These are phyloP conservation scores for Cylindrotheca fusiformis DNA, from an alignment of 108 stramenopile species.

Conservation along the genomic window DNA sequence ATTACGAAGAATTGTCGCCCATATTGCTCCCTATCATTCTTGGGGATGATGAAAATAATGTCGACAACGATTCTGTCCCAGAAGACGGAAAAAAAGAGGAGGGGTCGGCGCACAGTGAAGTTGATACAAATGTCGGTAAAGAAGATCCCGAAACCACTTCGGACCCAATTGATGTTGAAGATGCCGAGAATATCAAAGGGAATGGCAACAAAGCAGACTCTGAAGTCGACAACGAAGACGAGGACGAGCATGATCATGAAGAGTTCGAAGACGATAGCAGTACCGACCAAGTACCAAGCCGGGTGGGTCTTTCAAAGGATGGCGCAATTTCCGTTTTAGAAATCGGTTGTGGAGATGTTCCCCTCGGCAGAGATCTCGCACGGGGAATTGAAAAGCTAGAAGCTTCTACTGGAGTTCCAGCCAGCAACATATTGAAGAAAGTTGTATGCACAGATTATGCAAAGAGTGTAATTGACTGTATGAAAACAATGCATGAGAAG, in stretches of 20 bases:
- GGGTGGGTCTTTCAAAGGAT: slow-evolving; percentile 24
- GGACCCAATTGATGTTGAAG: too few species aligned
- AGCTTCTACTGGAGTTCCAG: not conserved
- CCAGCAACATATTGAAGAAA: slow-evolving; percentile 32
- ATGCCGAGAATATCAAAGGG: slow-evolving; percentile 12
- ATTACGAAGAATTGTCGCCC: slow-evolving; percentile 69
- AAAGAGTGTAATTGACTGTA: slow-evolving; percentile 45
- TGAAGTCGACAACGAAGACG: slow-evolving; percentile 25
- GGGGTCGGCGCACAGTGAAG: too few species aligned
- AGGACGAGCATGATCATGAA: slow-evolving; percentile 38
- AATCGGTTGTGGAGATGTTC: slow-evolving; percentile 82
- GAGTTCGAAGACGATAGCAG: slow-evolving; percentile 29
- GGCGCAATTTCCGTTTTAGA: slow-evolving; percentile 64
- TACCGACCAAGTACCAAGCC: slow-evolving; percentile 18
- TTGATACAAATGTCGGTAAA: too few species aligned
- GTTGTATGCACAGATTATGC: slow-evolving; percentile 76
- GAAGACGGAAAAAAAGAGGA: slow-evolving; percentile 21
- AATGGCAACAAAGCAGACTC: slow-evolving; percentile 9
- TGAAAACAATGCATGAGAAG: slow-evolving; percentile 32
- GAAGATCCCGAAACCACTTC: too few species aligned
- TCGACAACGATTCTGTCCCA: slow-evolving; percentile 18
- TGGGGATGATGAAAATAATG: slow-evolving; percentile 45
- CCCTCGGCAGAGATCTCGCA: slow-evolving; percentile 43
- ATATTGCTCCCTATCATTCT: slow-evolving; percentile 68
- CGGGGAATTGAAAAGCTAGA: slow-evolving; percentile 1